Evolutionary conservation across 257 asterid genomes (phyloP).

Genomic region (Osmanthus fragrans): DNA sequence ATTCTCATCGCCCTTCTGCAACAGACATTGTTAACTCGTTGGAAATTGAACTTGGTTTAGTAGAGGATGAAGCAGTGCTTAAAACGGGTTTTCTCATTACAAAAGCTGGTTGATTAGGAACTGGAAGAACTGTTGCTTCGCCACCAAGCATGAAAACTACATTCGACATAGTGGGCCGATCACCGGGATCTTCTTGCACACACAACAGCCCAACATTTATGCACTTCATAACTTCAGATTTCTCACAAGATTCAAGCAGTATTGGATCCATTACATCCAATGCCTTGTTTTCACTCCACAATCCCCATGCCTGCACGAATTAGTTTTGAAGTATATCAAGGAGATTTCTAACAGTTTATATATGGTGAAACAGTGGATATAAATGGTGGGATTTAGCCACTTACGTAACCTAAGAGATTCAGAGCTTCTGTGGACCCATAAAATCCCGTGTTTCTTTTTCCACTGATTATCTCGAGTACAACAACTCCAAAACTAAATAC

Average conservation of each 20-base stretch:
- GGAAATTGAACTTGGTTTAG: not conserved
- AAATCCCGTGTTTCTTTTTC: not conserved
- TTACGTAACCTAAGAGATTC: not conserved
- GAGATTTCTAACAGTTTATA: not conserved
- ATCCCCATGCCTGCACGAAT: not conserved
- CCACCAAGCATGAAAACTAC: not conserved
- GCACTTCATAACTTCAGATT: slow-evolving; percentile 1
- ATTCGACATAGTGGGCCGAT: not conserved
- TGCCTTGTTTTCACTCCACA: slow-evolving; percentile 1
- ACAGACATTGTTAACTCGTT: not conserved
- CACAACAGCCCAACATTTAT: slow-evolving; percentile 1
- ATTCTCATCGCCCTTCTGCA: not conserved
- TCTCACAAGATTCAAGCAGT: not conserved
- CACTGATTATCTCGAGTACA: not conserved
- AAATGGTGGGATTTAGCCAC: not conserved
- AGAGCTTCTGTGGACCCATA: not conserved
- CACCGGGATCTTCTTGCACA: not conserved
- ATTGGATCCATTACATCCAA: not conserved
- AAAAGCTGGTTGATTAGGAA: not conserved
- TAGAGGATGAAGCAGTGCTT: not conserved
- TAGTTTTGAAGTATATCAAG: not conserved
- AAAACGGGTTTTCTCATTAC: not conserved
- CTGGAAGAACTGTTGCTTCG: not conserved
- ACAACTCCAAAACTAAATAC: not conserved
- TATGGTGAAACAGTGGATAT: not conserved